These are phyloP conservation scores for Tothia fuscella DNA, from an alignment of 2,329 filamentous ascomycete genomes.

Conservation along the genomic window DNA sequence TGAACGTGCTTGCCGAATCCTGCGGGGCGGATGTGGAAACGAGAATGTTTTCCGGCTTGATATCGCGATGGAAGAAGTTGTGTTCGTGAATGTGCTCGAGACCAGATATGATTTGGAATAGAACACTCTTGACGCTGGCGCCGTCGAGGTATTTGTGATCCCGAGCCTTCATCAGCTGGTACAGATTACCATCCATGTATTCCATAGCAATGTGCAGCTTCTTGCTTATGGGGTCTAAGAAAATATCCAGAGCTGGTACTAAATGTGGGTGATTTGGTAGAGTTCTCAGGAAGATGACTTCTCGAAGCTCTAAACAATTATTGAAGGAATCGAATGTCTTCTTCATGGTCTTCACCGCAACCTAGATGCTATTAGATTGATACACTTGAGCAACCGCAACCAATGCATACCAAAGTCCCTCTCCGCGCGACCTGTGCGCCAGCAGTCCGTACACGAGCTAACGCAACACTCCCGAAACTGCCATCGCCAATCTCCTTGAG, in stretches of 20 bases:
- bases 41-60: slow-evolving; percentile 97
- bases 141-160: slow-evolving; percentile 91
- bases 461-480: slow-evolving; percentile 90
- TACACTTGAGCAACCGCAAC: neutral
- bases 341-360: slow-evolving; percentile 99
- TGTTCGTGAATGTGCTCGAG: slow-evolving; percentile 96
- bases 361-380: slow-evolving; percentile 39
- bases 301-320: slow-evolving; percentile 83
- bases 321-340: slow-evolving; percentile 92
- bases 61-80: slow-evolving; percentile 96
- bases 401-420: slow-evolving; percentile 66
- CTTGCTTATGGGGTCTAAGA: slow-evolving; percentile 88
- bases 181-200: slow-evolving; percentile 98
- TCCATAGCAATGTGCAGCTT: slow-evolving; percentile 98
- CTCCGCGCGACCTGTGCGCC: slow-evolving; percentile 79
- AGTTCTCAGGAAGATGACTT: slow-evolving; percentile 91
- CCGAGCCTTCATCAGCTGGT: slow-evolving; percentile 96
- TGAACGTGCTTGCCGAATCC: slow-evolving; percentile 74
- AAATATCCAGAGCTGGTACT: slow-evolving; percentile 96
- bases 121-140: slow-evolving; percentile 88
- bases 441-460: slow-evolving; percentile 82
- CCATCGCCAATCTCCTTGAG: slow-evolving; percentile 98
- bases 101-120: slow-evolving; percentile 93
- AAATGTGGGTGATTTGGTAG: slow-evolving; percentile 80
- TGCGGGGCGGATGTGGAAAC: slow-evolving; percentile 81